Conservation (phyloP, 371 early-diverging fungal genomes). For the Lichtheimia ornata region DNA sequence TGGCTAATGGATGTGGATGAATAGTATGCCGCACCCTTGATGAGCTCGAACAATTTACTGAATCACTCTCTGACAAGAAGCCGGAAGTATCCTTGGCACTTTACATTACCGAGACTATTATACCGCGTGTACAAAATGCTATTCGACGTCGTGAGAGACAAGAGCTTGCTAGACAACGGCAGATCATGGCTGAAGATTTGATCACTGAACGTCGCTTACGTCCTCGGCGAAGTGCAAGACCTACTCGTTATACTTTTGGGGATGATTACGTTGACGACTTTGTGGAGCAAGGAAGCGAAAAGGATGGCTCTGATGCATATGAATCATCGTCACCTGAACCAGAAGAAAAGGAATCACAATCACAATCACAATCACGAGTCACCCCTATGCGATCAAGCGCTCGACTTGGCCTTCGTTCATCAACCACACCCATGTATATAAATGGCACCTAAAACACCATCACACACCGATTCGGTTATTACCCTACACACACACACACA, state of each 20-base stretch:
- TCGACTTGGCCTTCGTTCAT: too few species aligned
- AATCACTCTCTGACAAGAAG: conserved; percentile 11
- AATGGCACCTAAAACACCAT: too few species aligned
- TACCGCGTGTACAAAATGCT: conserved; percentile 23
- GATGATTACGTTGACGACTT: conserved; percentile 2
- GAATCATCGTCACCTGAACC: too few species aligned
- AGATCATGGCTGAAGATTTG: conserved; percentile 12
- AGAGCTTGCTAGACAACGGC: conserved; percentile 20
- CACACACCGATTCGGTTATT: too few species aligned
- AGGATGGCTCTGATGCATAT: too few species aligned
- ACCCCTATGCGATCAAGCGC: too few species aligned
- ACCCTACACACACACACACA: too few species aligned
- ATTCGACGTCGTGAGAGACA: conserved; percentile 13
- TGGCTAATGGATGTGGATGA: background rate
- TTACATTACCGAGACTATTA: conserved; percentile 7
- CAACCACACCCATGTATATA: too few species aligned
- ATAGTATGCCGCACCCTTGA: conserved; percentile 18
- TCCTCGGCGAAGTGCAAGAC: background rate
- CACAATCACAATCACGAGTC: too few species aligned
- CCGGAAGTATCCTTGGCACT: conserved; percentile 22
- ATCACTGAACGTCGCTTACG: conserved; percentile 8
- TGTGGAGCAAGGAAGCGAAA: background rate
- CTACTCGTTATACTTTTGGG: conserved; percentile 8
- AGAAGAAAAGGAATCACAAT: too few species aligned
- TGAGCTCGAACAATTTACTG: conserved; percentile 22